These are phyloP conservation scores for Aspergillus amoenus DNA, from an alignment of 2,329 filamentous ascomycete genomes.

Conservation along the genomic window DNA sequence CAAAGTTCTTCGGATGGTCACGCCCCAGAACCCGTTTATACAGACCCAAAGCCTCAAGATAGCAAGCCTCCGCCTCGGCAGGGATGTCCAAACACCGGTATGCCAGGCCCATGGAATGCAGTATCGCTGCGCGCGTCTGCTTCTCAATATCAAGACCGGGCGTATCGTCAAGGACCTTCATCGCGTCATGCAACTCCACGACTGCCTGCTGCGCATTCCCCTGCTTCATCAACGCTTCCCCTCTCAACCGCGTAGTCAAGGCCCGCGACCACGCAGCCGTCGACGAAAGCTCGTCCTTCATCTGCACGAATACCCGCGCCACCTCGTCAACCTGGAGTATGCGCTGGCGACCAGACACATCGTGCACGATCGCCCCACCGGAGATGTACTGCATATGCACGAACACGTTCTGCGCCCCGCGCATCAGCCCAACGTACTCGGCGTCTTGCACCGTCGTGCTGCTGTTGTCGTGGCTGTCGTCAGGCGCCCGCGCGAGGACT, in stretches of 20 bases:
- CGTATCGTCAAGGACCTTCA: constrained; percentile 22
- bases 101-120: constrained; percentile 27
- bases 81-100: constrained; percentile 25
- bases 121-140: constrained; percentile 24
- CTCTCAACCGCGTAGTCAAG: constrained; percentile 19
- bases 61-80: constrained; percentile 29
- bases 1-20: constrained; percentile 29
- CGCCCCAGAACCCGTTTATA: constrained; percentile 29
- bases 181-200: constrained; percentile 24
- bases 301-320: constrained; percentile 28
- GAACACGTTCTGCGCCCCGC: constrained; percentile 21
- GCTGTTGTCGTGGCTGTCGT: constrained; percentile 9
- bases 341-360: constrained; percentile 29
- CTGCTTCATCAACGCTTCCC: constrained; percentile 23
- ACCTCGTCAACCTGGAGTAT: constrained; percentile 32
- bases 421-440: constrained; percentile 18
- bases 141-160: constrained; percentile 26
- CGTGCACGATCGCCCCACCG: constrained; percentile 27
- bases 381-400: constrained; percentile 28
- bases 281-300: constrained; percentile 25
- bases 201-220: constrained; percentile 24
- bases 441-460: constrained; percentile 15
- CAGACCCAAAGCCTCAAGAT: constrained; percentile 27
- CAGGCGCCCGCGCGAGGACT: not conserved
- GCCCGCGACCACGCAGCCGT: constrained; percentile 22